Evolutionary conservation across 805 yeast species (phyloP).

Genomic region (Debaryomyces hansenii): DNA sequence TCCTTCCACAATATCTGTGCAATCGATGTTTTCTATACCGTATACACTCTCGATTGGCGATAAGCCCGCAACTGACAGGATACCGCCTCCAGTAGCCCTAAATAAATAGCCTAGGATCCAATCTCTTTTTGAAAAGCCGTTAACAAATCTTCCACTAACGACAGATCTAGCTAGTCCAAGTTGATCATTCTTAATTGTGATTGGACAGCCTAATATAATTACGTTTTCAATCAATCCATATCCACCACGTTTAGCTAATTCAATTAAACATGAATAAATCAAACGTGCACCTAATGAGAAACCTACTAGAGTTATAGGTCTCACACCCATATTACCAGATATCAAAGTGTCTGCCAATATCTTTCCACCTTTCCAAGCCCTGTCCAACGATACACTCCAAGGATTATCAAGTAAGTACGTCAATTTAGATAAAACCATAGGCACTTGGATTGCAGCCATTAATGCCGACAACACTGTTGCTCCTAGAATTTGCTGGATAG

Average conservation of each 20-base stretch:
- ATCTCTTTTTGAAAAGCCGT: constrained; percentile 88
- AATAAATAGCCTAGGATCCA: constrained; percentile 96
- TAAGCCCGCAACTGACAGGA: constrained; percentile 87
- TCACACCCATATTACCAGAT: constrained; percentile 81
- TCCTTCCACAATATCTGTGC: constrained; percentile 85
- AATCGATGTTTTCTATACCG: constrained; percentile 81
- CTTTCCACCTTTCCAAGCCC: constrained; percentile 96
- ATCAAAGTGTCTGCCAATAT: constrained; percentile 89
- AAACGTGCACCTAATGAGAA: constrained; percentile 92
- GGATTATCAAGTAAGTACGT: constrained; percentile 93
- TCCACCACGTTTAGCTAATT: constrained; percentile 82
- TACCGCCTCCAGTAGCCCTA: constrained; percentile 94
- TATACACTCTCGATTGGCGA: constrained; percentile 64
- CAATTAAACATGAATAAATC: constrained; percentile 84
- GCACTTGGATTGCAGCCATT: constrained; percentile 90
- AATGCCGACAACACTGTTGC: constrained; percentile 85
- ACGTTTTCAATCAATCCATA: constrained; percentile 89
- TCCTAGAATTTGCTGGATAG: constrained; percentile 93
- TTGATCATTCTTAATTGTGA: constrained; percentile 76
- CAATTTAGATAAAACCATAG: constrained; percentile 86
- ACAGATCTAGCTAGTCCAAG: constrained; percentile 76
- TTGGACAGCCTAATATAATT: constrained; percentile 82
- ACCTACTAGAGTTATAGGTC: constrained; percentile 92
- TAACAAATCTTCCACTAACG: constrained; percentile 85
- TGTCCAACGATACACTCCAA: constrained; percentile 94